Conservation (phyloP, 495 filamentous ascomycete genomes). For the Glarea lozoyensis region DNA sequence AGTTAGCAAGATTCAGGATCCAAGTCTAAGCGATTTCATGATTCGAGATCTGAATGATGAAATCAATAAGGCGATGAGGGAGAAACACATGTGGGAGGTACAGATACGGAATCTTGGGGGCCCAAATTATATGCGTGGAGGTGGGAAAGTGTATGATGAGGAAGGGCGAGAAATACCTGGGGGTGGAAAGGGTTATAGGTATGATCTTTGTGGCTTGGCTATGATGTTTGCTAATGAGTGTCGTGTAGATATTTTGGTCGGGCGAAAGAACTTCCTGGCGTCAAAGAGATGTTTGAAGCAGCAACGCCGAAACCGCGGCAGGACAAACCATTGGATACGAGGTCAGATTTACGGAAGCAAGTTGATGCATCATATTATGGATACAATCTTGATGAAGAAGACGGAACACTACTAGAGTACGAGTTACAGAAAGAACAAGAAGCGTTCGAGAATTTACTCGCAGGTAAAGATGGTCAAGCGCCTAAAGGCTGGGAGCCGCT, state of each 20-base stretch:
- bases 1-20: slow-evolving; percentile 89
- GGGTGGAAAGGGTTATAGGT: slow-evolving; percentile 76
- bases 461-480: slow-evolving; percentile 30
- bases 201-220: not conserved
- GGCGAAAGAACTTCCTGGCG: slow-evolving; percentile 83
- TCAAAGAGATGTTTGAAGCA: slow-evolving; percentile 93
- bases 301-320: slow-evolving; percentile 47
- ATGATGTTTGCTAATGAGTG: slow-evolving; percentile 1
- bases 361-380: slow-evolving; percentile 96
- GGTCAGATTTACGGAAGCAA: slow-evolving; percentile 63
- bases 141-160: slow-evolving; percentile 73
- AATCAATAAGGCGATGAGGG: slow-evolving; percentile 97
- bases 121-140: slow-evolving; percentile 96
- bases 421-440: slow-evolving; percentile 78
- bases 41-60: slow-evolving; percentile 98
- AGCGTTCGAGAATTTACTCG: slow-evolving; percentile 56
- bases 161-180: slow-evolving; percentile 86
- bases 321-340: slow-evolving; percentile 49
- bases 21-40: slow-evolving; percentile 83
- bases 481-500: slow-evolving; percentile 69
- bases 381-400: slow-evolving; percentile 90
- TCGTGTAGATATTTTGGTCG: slow-evolving; percentile 69
- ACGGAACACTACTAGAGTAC: slow-evolving; percentile 73
- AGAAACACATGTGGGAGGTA: slow-evolving; percentile 98
- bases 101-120: slow-evolving; percentile 91